Evolutionary conservation across 495 filamentous ascomycete genomes (phyloP), one percentile per base, ranked within the genome.

Genomic region (Penicillium macrosclerotiorum): DNA sequence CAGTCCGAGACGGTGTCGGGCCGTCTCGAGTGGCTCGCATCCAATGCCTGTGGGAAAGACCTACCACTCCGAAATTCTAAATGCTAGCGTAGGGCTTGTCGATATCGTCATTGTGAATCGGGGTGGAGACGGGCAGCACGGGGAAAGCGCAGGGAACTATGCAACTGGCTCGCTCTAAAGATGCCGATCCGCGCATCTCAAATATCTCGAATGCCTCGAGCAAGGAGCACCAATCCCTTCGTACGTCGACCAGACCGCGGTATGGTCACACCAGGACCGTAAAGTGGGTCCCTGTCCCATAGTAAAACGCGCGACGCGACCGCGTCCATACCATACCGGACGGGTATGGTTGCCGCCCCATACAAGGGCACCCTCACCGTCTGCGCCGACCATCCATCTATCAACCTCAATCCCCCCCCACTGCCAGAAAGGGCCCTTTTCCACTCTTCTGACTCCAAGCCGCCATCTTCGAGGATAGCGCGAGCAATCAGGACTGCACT

Each of bases 291-390:
- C 42, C 9, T 11, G 5, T 8, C 12, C 6, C 19, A 49, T 56
- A 52, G 11, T 23, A 52, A 39, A 33, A 67, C 67, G 64, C 67
- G 65, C 55, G 55, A 62, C 57, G 57, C 54, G 58, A 38, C 18
- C 44, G 54, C 43, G 51, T 46, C 7, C 12, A 49, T 59, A 68
- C 67, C 55, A 67, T 66, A 64, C 55, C 18, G 45, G 17, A 55
- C 55, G 1, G 0, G 57, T 60, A 57, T 45, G 26, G 11, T 26
- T 5, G 8, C 13, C 13, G 1, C 5, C 13, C 41, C 4, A 29
- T 55, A 55, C 57, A 49, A 48, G 50, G 35, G n/a, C 31, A 24
- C 36, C 12, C 35, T 36, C 38, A 22, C 49, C 51, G 17, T 44
- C 37, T 16, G 30, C 52, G 43, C 55, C 42, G 31, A 38, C 36